Evolutionary conservation across 2,329 filamentous ascomycete genomes (phyloP).

Genomic region (Rugonectria rugulosa): DNA sequence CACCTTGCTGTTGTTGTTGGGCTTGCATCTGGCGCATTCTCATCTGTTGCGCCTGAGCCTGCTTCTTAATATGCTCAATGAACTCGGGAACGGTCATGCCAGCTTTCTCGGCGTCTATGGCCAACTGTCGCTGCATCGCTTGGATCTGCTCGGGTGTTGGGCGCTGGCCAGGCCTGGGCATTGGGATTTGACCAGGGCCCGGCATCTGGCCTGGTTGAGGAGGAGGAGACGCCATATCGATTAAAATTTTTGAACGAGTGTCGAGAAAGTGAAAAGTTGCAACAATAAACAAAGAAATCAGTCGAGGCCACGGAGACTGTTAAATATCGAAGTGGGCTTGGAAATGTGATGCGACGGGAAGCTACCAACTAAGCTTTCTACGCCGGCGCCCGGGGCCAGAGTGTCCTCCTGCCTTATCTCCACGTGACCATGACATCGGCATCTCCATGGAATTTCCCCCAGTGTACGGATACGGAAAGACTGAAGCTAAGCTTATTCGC

Average conservation of each 20-base stretch:
- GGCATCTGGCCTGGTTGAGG: constrained; percentile 36
- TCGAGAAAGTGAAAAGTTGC: constrained; percentile 24
- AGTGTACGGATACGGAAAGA: too few species aligned
- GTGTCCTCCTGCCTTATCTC: constrained; percentile 22
- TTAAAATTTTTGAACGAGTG: constrained; percentile 18
- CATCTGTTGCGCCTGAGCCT: constrained; percentile 60
- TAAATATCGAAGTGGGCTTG: not conserved
- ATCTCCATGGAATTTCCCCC: not conserved
- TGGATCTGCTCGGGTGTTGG: constrained; percentile 86
- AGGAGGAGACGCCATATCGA: constrained; percentile 41
- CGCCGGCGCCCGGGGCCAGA: constrained; percentile 14
- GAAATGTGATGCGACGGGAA: constrained; percentile 1
- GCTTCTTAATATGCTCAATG: constrained; percentile 71
- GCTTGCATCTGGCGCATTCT: constrained; percentile 53
- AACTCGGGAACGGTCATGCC: constrained; percentile 89
- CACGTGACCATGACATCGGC: constrained; percentile 28
- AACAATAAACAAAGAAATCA: constrained; percentile 9
- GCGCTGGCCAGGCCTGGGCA: constrained; percentile 51
- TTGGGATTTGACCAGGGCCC: constrained; percentile 38
- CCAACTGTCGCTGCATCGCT: constrained; percentile 82
- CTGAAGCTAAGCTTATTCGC: too few species aligned
- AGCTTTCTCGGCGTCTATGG: constrained; percentile 81
- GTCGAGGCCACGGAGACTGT: constrained; percentile 26
- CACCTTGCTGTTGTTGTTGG: constrained; percentile 53
- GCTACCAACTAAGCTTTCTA: constrained; percentile 19